These are phyloP conservation scores for Cardamine chenopodiifolia DNA, from an alignment of 345 rosid species.

Conservation along the genomic window DNA sequence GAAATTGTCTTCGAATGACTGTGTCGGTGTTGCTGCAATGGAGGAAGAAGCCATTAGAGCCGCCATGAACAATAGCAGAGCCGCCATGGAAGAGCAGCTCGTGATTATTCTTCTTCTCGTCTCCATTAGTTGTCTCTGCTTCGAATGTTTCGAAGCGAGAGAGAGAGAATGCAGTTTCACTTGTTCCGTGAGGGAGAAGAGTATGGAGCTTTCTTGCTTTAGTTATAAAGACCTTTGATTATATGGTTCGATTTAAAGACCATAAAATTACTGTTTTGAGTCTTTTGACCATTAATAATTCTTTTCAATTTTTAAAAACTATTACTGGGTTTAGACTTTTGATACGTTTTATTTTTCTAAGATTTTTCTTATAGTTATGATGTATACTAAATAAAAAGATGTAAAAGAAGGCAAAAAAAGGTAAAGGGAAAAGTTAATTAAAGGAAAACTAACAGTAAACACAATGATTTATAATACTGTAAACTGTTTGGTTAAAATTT, in stretches of 20 bases:
- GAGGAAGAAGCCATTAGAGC: constrained; percentile 46
- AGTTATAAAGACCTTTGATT: not conserved
- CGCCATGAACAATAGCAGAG: constrained; percentile 41
- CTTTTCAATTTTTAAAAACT: not conserved
- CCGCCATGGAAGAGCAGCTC: constrained; percentile 44
- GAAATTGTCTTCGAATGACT: constrained; percentile 83
- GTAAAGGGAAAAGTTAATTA: not conserved
- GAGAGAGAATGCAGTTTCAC: constrained; percentile 26
- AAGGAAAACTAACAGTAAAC: constrained; percentile 4
- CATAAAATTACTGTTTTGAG: constrained; percentile 13
- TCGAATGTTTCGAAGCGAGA: constrained; percentile 22
- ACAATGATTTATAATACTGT: constrained; percentile 15
- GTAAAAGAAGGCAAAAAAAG: not conserved
- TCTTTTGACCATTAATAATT: constrained; percentile 21
- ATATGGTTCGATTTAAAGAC: constrained; percentile 16
- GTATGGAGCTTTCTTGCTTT: constrained; percentile 31
- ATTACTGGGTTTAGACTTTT: constrained; percentile 16
- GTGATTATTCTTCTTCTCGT: not conserved
- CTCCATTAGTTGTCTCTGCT: constrained; percentile 44
- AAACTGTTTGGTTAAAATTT: not conserved
- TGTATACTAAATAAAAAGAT: not conserved
- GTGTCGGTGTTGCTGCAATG: constrained; percentile 48
- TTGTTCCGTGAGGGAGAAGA: constrained; percentile 35
- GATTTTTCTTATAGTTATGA: not conserved
- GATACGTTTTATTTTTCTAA: not conserved